These are phyloP conservation scores for Neonothopanus nambi DNA, from an alignment of 1,284 basidiomycete genomes.

Conservation along the genomic window DNA sequence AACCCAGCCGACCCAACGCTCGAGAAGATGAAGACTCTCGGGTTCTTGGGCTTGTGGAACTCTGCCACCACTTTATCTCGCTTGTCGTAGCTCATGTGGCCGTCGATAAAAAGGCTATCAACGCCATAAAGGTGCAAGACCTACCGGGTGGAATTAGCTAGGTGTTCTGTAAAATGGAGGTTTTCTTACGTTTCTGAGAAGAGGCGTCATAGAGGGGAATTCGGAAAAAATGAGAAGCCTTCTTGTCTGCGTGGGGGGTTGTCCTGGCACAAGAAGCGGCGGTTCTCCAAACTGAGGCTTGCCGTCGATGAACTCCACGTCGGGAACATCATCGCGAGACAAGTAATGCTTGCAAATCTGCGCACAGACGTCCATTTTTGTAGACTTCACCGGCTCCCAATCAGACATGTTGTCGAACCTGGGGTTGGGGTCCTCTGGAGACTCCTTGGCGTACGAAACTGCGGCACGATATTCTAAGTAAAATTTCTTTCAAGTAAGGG, in stretches of 20 bases:
- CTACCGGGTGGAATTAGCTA: neutral
- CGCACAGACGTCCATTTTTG: constrained; percentile 22
- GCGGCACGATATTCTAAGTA: constrained; percentile 21
- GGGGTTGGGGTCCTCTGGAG: constrained; percentile 14
- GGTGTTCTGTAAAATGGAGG: neutral
- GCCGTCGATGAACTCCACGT: constrained; percentile 3
- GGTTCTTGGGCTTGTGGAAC: neutral
- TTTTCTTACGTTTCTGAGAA: constrained; percentile 22
- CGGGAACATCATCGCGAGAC: constrained; percentile 12
- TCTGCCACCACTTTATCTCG: neutral
- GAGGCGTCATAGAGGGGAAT: constrained; percentile 18
- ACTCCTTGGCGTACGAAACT: constrained; percentile 18
- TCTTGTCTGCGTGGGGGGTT: neutral
- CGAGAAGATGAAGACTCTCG: constrained; percentile 1
- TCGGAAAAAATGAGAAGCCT: constrained; percentile 23
- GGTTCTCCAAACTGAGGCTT: neutral
- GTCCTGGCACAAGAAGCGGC: neutral
- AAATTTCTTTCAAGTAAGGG: constrained; percentile 19
- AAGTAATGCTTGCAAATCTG: constrained; percentile 16
- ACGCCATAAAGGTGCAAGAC: constrained; percentile 3
- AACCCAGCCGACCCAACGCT: constrained; percentile 26
- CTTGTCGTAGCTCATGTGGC: constrained; percentile 1
- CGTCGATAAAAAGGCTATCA: constrained; percentile 2
- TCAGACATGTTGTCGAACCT: constrained; percentile 18
- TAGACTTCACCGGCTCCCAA: constrained; percentile 22